phyloP scores from a whole-genome alignment of 2,329 filamentous ascomycete species.

The Epichloe hybrida region DNA sequence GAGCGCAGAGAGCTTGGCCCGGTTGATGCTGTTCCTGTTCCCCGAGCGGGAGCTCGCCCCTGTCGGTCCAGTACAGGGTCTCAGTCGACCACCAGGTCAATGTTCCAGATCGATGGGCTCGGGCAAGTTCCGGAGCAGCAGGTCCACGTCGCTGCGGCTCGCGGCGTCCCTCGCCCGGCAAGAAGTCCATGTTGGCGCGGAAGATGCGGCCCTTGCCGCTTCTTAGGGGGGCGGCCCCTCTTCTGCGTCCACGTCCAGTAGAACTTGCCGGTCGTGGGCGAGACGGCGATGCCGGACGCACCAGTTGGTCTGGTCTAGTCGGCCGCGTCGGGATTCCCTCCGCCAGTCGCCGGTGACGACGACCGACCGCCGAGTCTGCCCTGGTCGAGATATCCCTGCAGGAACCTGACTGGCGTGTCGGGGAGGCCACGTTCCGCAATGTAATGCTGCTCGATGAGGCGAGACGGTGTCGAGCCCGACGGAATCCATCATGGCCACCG shows the following conservation, averaged over 20 bases:
- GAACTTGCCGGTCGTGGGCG: conserved; percentile 27
- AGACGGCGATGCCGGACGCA: conserved; percentile 41
- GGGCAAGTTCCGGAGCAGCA: conserved; percentile 30
- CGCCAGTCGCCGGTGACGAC: conserved; percentile 19
- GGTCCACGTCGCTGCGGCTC: conserved; percentile 26
- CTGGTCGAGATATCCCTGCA: conserved; percentile 30
- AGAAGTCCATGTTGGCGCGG: conserved; percentile 27
- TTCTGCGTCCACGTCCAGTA: conserved; percentile 54
- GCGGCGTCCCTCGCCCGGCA: conserved; percentile 21
- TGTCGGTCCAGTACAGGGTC: conserved; percentile 46
- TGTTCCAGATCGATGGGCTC: conserved; percentile 46
- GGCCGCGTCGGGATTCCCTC: conserved; percentile 11
- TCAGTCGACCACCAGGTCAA: conserved; percentile 30
- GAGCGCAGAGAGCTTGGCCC: conserved; percentile 9
- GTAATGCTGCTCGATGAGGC: conserved; percentile 38
- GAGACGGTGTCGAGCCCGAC: conserved; percentile 40
- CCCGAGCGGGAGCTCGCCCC: conserved; percentile 41
- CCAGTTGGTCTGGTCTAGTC: conserved; percentile 27
- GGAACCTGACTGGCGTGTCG: conserved; percentile 28
- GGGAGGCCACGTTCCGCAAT: conserved; percentile 32
- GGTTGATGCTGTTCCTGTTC: conserved; percentile 33
- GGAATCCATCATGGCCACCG: conserved; percentile 27
- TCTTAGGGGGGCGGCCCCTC: conserved; percentile 30
- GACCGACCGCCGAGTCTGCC: conserved; percentile 35
- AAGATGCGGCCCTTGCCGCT: conserved; percentile 37